phyloP scores from a whole-genome alignment of 2,329 filamentous ascomycete species.

The Colletotrichum musae region DNA sequence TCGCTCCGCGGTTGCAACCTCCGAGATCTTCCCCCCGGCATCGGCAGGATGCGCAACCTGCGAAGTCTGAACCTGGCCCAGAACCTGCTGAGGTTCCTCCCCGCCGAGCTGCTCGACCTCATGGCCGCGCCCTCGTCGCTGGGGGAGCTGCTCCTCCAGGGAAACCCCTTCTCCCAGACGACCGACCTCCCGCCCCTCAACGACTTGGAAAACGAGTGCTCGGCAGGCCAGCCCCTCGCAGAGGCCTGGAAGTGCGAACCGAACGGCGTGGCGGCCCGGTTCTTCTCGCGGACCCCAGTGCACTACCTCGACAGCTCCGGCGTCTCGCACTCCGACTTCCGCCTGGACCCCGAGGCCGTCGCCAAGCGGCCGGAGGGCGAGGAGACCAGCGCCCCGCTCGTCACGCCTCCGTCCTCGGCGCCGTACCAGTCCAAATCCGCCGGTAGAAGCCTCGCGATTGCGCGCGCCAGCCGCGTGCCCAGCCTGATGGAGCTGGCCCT shows the following conservation, averaged over 20 bases:
- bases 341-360: slow-evolving; percentile 39
- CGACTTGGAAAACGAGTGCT: slow-evolving; percentile 34
- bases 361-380: slow-evolving; percentile 21
- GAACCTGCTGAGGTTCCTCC: slow-evolving; percentile 73
- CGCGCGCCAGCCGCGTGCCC: slow-evolving; percentile 55
- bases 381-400: slow-evolving; percentile 25
- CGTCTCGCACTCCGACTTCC: slow-evolving; percentile 44
- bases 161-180: slow-evolving; percentile 72
- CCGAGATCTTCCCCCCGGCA: slow-evolving; percentile 71
- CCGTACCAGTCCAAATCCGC: slow-evolving; percentile 39
- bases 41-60: slow-evolving; percentile 71
- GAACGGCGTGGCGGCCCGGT: slow-evolving; percentile 39
- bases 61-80: slow-evolving; percentile 76
- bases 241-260: slow-evolving; percentile 27
- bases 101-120: slow-evolving; percentile 73
- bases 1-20: slow-evolving; percentile 77
- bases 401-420: slow-evolving; percentile 38
- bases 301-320: slow-evolving; percentile 47
- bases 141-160: slow-evolving; percentile 68
- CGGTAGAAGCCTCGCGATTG: slow-evolving; percentile 12
- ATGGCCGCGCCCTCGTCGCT: slow-evolving; percentile 62
- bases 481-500: slow-evolving; percentile 68
- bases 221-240: slow-evolving; percentile 27
- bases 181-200: slow-evolving; percentile 20
- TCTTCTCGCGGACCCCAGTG: slow-evolving; percentile 47